Evolutionary conservation across 352 stramenopile species (phyloP), one percentile per base, ranked within the genome.

Genomic region (Pythium plurisporium): DNA sequence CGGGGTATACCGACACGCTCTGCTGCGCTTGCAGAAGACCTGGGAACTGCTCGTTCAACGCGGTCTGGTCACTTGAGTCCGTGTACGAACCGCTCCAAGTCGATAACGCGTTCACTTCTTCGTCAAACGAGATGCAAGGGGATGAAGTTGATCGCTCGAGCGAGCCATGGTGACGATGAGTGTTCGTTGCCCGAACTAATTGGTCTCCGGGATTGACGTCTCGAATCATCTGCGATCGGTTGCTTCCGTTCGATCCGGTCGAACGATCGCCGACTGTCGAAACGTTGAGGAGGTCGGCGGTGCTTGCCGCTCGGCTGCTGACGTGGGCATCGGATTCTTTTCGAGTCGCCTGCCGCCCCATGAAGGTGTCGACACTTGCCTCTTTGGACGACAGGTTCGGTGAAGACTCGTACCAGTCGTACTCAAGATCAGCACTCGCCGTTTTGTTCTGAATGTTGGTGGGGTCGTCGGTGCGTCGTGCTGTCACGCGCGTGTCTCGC

Each of bases 361-460:
- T 66, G 52, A 66, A 61, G 9, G 59, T 66, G 37, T 66, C 51
- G 29, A 66, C 40, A 27, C 51, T 51, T n/a, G n/a, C 12, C 17
- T 56, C 17, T 0, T 14, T 17, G 1, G 43, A 61, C 1, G 51
- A 50, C 59, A 61, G 34, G 23, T 31, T 61, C 0, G 59, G 59
- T 14, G 43, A 57, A 7, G 50, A 40, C 9, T 20, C 49, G 20
- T 55, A 65, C 50, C 59, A 59, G 33, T 64, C 59, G 26, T 42
- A 55, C 12, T 66, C 59, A 17, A 66, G 5, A 15, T 60, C 59
- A 23, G 37, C 38, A 12, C 59, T 66, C 11, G 26, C 31, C 20
- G 44, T 59, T 30, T 60, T 59, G 49, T 50, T 59, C 0, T 33
- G 50, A 5, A 26, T 29, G 5, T 12, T 30, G 10, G 23, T 22